phyloP scores from a whole-genome alignment of 2,329 filamentous ascomycete genomes.

The Thyridium curvatum region DNA sequence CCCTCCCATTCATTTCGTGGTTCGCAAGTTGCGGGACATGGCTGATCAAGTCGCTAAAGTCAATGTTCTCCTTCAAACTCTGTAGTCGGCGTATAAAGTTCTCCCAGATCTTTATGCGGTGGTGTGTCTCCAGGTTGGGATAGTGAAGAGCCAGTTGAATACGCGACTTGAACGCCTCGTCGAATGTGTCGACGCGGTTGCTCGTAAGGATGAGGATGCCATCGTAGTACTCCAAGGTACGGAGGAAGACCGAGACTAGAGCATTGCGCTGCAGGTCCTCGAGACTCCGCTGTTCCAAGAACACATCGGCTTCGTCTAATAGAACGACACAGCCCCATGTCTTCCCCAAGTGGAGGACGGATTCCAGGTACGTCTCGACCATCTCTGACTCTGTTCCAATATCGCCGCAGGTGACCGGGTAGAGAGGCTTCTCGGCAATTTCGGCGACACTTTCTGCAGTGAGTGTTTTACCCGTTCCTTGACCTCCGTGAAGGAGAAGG shows the following conservation, averaged over 20 bases:
- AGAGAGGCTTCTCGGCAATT: constrained; percentile 23
- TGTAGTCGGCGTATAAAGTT: constrained; percentile 13
- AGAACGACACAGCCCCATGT: constrained; percentile 24
- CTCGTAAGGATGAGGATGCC: constrained; percentile 28
- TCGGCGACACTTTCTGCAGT: constrained; percentile 30
- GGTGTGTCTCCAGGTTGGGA: constrained; percentile 13
- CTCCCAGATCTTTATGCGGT: constrained; percentile 19
- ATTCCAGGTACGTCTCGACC: constrained; percentile 22
- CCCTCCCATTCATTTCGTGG: too few relatives aligned
- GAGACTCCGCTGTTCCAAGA: constrained; percentile 23
- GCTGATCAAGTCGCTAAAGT: too few relatives aligned
- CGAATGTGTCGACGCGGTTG: constrained; percentile 26
- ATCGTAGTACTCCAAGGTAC: constrained; percentile 25
- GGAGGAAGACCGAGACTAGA: constrained; percentile 29
- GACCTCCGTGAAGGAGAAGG: constrained; percentile 24
- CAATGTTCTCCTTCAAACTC: not conserved
- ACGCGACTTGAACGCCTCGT: constrained; percentile 28
- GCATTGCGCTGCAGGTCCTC: constrained; percentile 26
- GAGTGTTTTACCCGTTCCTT: constrained; percentile 27
- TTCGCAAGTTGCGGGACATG: too few relatives aligned
- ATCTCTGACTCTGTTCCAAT: constrained; percentile 13
- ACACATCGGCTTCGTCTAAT: constrained; percentile 32
- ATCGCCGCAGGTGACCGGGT: constrained; percentile 28
- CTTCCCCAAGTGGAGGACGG: constrained; percentile 15
- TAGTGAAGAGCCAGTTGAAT: constrained; percentile 26